These are phyloP conservation scores for Gloeophyllum trabeum DNA, from an alignment of 768 basidiomycete genomes.

Conservation along the genomic window DNA sequence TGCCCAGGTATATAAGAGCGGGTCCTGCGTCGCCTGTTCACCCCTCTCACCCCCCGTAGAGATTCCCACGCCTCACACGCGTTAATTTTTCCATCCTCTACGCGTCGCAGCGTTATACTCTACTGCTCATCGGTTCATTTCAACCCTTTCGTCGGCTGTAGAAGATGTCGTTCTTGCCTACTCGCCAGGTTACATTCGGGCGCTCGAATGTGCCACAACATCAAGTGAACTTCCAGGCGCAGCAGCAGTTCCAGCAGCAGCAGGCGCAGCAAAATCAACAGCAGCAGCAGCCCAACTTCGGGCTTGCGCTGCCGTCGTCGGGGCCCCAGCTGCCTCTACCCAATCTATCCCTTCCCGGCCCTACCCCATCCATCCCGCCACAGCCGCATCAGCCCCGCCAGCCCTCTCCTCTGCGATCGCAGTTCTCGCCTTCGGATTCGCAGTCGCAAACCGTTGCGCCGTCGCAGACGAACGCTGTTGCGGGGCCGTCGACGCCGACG, in stretches of 20 bases:
- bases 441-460: too few relatives aligned
- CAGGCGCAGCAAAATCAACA: conserved; percentile 29
- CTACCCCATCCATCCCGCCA: conserved; percentile 36
- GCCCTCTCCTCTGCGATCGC: conserved; percentile 18
- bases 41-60: conserved; percentile 1
- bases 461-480: conserved; percentile 27
- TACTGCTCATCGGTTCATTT: neutral
- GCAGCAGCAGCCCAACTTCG: conserved; percentile 37
- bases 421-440: conserved; percentile 18
- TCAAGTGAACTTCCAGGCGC: neutral
- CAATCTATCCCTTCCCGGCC: too few relatives aligned
- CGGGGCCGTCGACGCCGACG: conserved; percentile 52
- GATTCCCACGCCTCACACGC: neutral
- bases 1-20: conserved; percentile 2
- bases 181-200: conserved; percentile 71
- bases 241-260: conserved; percentile 16
- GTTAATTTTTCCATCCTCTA: neutral
- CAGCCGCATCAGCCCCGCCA: conserved; percentile 27
- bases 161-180: conserved; percentile 63
- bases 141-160: neutral
- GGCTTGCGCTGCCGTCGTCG: conserved; percentile 42
- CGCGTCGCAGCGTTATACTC: neutral
- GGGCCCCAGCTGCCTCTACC: conserved; percentile 39
- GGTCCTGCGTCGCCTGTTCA: neutral
- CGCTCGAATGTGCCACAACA: conserved; percentile 35